Percentiles rank a stretch among this genome's conserved stretches.
Evolutionary conservation across 2,329 filamentous ascomycete genomes (phyloP).

Genomic region (Colletotrichum destructivum): DNA sequence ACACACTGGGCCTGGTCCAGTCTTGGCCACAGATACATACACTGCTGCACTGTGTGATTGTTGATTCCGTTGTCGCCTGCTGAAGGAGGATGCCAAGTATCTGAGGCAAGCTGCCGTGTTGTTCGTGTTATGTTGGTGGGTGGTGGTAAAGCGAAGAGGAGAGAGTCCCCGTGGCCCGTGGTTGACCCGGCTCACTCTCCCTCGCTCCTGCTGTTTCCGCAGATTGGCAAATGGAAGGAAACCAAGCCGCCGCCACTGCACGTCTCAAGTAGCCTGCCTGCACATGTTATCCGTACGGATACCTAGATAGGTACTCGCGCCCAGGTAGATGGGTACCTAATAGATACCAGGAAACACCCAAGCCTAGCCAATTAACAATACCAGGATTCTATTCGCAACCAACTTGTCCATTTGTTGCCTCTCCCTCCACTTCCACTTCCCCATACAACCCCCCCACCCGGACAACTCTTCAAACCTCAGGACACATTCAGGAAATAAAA

Average conservation of each 20-base stretch:
- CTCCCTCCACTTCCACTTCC: neutral
- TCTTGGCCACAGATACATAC: conserved; percentile 22
- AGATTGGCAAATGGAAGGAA: conserved; percentile 3
- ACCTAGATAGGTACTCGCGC: too few relatives aligned
- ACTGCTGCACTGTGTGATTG: conserved; percentile 2
- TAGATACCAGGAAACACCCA: neutral
- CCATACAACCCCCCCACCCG: conserved; percentile 7
- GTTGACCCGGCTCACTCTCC: neutral
- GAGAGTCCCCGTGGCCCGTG: neutral
- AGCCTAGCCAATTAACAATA: neutral
- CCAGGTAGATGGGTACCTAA: too few relatives aligned
- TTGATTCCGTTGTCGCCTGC: neutral
- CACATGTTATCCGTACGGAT: too few relatives aligned
- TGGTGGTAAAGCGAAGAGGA: neutral
- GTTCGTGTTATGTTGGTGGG: neutral
- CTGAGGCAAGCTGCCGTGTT: neutral
- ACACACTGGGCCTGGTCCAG: conserved; percentile 21
- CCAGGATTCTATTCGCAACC: conserved; percentile 8
- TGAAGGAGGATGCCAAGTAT: conserved; percentile 12
- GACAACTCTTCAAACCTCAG: neutral
- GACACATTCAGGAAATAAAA: neutral
- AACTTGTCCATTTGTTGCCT: conserved; percentile 18
- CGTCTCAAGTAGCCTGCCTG: too few relatives aligned
- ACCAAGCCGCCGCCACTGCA: conserved; percentile 23
- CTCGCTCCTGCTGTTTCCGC: conserved; percentile 3